Evolutionary conservation across 2,329 filamentous ascomycete genomes (phyloP).

Genomic region (Fusarium secorum): DNA sequence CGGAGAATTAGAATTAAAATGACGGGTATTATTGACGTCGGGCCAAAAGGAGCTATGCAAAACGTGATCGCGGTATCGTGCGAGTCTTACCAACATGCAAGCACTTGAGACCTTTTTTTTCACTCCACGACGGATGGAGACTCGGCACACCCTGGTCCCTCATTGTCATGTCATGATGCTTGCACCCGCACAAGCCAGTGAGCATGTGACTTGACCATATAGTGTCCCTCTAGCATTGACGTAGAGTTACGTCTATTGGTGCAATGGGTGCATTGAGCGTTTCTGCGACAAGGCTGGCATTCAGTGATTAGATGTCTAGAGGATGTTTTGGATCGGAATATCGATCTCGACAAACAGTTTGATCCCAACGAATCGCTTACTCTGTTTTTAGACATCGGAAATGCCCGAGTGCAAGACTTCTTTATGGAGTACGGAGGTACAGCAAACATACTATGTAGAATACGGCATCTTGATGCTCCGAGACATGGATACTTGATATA

Average conservation of each 20-base stretch:
- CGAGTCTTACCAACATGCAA: constrained; percentile 24
- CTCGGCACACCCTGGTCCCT: constrained; percentile 19
- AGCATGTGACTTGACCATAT: constrained; percentile 36
- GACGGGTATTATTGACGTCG: neutral
- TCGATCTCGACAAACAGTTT: neutral
- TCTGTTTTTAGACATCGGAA: neutral
- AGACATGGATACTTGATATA: neutral
- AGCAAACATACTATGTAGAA: neutral
- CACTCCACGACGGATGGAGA: constrained; percentile 38
- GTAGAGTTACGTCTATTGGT: constrained; percentile 23
- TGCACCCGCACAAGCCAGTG: constrained; percentile 37
- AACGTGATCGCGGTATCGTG: constrained; percentile 28
- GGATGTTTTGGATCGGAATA: neutral
- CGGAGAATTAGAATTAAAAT: neutral
- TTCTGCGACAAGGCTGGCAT: neutral
- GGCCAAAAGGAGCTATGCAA: neutral
- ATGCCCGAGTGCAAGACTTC: neutral
- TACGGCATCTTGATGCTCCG: neutral
- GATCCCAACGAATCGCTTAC: neutral
- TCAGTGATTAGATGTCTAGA: neutral
- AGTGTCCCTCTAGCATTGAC: constrained; percentile 13
- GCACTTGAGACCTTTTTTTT: constrained; percentile 23
- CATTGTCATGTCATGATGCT: constrained; percentile 16
- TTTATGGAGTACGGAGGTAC: neutral
- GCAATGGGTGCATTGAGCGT: neutral